Evolutionary conservation across 2,329 filamentous ascomycete species (phyloP).

Genomic region (Penicillium sp.): DNA sequence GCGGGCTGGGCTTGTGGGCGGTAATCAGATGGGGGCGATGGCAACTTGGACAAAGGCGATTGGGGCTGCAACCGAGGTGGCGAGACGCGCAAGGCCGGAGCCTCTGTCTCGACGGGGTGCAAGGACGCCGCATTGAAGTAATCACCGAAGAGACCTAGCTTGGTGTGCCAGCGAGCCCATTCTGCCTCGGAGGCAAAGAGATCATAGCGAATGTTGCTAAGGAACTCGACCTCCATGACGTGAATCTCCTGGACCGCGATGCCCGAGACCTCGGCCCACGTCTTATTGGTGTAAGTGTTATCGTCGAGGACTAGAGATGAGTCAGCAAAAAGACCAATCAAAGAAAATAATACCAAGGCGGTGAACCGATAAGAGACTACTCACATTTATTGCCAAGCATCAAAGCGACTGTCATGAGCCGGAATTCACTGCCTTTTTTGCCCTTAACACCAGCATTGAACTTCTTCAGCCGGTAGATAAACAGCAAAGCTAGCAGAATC

Average conservation of each 20-base stretch:
- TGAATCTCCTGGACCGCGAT: slow-evolving; percentile 95
- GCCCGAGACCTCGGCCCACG: slow-evolving; percentile 95
- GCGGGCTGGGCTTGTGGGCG: slow-evolving; percentile 24
- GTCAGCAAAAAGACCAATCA: slow-evolving; percentile 26
- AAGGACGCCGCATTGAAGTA: slow-evolving; percentile 73
- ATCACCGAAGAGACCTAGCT: slow-evolving; percentile 76
- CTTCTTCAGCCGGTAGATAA: slow-evolving; percentile 90
- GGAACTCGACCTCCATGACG: slow-evolving; percentile 99
- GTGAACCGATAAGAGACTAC: slow-evolving; percentile 35
- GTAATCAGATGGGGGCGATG: slow-evolving; percentile 42
- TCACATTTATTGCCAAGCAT: slow-evolving; percentile 98
- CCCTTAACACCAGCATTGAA: slow-evolving; percentile 87
- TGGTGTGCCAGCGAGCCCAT: slow-evolving; percentile 85
- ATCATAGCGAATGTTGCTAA: slow-evolving; percentile 97
- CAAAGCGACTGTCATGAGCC: slow-evolving; percentile 86
- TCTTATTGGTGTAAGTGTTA: slow-evolving; percentile 99
- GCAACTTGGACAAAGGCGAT: slow-evolving; percentile 38
- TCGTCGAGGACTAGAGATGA: slow-evolving; percentile 74
- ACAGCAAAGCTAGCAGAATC: slow-evolving; percentile 82
- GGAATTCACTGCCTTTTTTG: slow-evolving; percentile 88
- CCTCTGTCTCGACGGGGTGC: slow-evolving; percentile 41
- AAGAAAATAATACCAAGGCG: slow-evolving; percentile 4
- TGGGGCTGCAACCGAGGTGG: slow-evolving; percentile 32
- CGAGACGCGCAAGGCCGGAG: slow-evolving; percentile 34
- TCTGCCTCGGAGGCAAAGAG: slow-evolving; percentile 81